phyloP scores from a whole-genome alignment of 371 early-diverging fungal species.

The Syncephalastrum contaminatum region DNA sequence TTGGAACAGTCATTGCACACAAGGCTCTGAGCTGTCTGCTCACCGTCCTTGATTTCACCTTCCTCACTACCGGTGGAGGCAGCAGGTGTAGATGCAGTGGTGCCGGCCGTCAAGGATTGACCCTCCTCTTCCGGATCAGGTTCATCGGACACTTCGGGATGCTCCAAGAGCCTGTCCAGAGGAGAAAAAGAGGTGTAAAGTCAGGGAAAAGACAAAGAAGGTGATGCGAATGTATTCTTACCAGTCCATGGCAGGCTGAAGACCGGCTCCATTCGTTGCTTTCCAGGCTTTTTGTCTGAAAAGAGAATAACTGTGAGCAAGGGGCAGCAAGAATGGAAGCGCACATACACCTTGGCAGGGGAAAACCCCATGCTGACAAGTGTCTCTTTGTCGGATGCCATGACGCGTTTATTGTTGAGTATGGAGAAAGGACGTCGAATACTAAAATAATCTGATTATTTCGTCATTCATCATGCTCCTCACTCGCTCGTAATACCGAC shows the following conservation, averaged over 20 bases:
- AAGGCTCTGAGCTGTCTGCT: constrained; percentile 74
- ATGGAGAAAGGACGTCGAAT: background rate
- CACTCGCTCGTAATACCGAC: too few relatives aligned
- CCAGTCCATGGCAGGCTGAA: constrained; percentile 92
- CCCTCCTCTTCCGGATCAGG: constrained; percentile 49
- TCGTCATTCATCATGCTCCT: too few relatives aligned
- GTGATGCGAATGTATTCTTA: constrained; percentile 26
- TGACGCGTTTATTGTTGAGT: constrained; percentile 14
- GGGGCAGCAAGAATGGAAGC: constrained; percentile 33
- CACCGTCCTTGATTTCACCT: constrained; percentile 66
- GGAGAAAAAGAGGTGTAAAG: background rate
- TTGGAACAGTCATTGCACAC: constrained; percentile 88
- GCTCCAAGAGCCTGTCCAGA: constrained; percentile 65
- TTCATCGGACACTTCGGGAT: constrained; percentile 73
- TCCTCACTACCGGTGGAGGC: constrained; percentile 22
- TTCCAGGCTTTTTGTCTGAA: constrained; percentile 61
- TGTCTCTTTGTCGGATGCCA: constrained; percentile 62
- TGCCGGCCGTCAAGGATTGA: constrained; percentile 24
- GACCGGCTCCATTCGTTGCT: constrained; percentile 80
- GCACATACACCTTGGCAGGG: constrained; percentile 62
- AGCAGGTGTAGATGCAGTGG: constrained; percentile 20
- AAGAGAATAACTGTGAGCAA: constrained; percentile 51
- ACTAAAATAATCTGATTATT: background rate
- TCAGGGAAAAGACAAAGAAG: too few relatives aligned
- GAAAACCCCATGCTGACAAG: constrained; percentile 82